Conservation (phyloP, 1,139 yeast genomes). For the Nakaseomyces uthaithaninus region DNA sequence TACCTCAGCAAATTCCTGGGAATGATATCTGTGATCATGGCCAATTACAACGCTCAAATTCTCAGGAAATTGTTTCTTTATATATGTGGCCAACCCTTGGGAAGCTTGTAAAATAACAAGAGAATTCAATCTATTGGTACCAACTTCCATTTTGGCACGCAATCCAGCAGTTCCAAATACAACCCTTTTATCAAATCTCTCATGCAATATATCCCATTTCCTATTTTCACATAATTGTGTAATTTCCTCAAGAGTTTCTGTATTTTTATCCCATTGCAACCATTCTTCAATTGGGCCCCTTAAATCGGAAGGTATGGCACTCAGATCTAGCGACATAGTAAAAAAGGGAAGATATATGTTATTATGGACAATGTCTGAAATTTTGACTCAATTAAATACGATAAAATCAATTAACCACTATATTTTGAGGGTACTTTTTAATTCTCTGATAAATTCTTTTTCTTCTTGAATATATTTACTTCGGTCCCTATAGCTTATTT, state of each 20-base stretch:
- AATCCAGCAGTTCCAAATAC: slow-evolving; percentile 94
- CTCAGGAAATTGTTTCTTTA: slow-evolving; percentile 33
- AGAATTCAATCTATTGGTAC: slow-evolving; percentile 82
- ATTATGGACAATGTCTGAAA: no score
- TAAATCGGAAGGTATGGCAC: slow-evolving; percentile 16
- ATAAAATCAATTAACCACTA: no score
- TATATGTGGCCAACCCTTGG: slow-evolving; percentile 73
- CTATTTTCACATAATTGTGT: slow-evolving; percentile 36
- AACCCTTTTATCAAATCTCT: slow-evolving; percentile 45
- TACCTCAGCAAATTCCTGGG: slow-evolving; percentile 69
- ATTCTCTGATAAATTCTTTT: no score
- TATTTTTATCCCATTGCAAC: slow-evolving; percentile 36
- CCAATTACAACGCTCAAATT: slow-evolving; percentile 65
- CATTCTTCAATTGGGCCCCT: slow-evolving; percentile 17
- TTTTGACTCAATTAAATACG: no score
- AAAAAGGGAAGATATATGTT: no score
- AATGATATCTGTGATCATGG: slow-evolving; percentile 83
- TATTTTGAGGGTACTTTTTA: no score
- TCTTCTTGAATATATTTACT: no score
- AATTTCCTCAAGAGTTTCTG: slow-evolving; percentile 51
- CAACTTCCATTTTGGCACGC: slow-evolving; percentile 82
- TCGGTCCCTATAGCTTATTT: no score
- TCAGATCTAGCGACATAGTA: not conserved
- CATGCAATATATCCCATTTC: slow-evolving; percentile 42
- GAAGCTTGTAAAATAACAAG: slow-evolving; percentile 87